Evolutionary conservation across 106 monocot genomes (phyloP).

Genomic region (Acorus gramineus): DNA sequence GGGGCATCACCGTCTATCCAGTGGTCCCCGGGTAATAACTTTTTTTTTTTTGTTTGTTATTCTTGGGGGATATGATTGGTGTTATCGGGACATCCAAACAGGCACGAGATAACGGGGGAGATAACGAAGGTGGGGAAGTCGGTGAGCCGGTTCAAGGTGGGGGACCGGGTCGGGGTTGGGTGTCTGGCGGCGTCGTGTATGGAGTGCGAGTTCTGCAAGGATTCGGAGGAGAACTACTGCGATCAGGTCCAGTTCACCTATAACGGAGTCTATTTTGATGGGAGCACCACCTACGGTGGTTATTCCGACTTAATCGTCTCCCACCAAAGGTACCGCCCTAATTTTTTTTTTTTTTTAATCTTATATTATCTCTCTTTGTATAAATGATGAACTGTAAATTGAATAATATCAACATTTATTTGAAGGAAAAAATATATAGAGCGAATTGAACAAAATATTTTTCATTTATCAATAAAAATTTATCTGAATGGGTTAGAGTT

Average conservation of each 20-base stretch:
- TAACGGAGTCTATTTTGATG: conserved; percentile 77
- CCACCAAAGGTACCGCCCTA: conserved; percentile 27
- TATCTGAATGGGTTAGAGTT: too few relatives aligned
- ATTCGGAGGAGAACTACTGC: conserved; percentile 79
- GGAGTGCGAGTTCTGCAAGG: conserved; percentile 55
- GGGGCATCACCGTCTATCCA: conserved; percentile 35
- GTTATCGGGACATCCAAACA: conserved; percentile 4
- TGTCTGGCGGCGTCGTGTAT: conserved; percentile 70
- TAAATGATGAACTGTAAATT: too few relatives aligned
- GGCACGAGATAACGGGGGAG: conserved; percentile 84
- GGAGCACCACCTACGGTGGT: conserved; percentile 88
- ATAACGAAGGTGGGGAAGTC: conserved; percentile 55
- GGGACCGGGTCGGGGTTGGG: conserved; percentile 72
- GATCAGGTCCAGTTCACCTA: conserved; percentile 67
- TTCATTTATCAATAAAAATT: too few relatives aligned
- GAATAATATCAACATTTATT: too few relatives aligned
- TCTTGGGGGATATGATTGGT: conserved; percentile 22
- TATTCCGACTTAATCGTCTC: conserved; percentile 70
- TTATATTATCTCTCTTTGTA: too few relatives aligned
- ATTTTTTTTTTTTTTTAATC: too few relatives aligned
- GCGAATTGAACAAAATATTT: too few relatives aligned
- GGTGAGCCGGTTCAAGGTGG: conserved; percentile 55
- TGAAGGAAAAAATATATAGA: too few relatives aligned
- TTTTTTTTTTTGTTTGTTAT: background rate
- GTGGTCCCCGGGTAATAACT: conserved; percentile 37